Conservation (phyloP, 1,284 basidiomycete genomes). For the Moniliella sp. region DNA sequence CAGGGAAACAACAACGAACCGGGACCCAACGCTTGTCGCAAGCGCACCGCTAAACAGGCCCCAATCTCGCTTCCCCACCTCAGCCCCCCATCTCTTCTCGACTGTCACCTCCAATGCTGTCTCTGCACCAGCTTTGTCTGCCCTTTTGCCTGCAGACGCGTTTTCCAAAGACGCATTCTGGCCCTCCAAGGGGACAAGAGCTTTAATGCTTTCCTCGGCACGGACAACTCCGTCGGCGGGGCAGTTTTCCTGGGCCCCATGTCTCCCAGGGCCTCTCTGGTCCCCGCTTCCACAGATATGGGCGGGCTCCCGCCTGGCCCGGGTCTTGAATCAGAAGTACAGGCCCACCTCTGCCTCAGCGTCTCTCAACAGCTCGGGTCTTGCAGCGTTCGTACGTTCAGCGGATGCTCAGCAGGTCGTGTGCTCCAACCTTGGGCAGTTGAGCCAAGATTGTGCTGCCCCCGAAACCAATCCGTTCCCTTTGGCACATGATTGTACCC, state of each 20-base stretch:
- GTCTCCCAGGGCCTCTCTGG: neutral
- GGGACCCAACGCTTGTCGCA: neutral
- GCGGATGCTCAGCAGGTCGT: constrained; percentile 28
- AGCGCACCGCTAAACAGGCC: neutral
- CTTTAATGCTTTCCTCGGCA: too few species aligned
- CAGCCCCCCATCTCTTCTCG: neutral
- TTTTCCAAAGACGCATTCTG: neutral
- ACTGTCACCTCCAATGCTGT: too few species aligned
- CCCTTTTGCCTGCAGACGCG: neutral
- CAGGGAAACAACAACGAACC: neutral
- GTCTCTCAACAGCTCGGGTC: constrained; percentile 17
- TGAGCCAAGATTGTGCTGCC: too few species aligned
- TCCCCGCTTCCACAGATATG: too few species aligned
- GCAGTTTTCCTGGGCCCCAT: neutral
- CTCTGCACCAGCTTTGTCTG: too few species aligned
- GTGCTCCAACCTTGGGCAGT: constrained; percentile 11
- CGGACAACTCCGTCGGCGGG: neutral
- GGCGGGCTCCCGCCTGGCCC: neutral
- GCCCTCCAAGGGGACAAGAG: neutral
- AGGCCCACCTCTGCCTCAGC: neutral
- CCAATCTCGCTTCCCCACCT: neutral
- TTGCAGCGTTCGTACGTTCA: constrained; percentile 27
- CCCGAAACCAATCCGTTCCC: too few species aligned
- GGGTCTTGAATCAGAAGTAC: constrained; percentile 8
- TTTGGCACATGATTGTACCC: too few species aligned